Conservation (phyloP, 1,284 basidiomycete genomes). For the Tilletiopsis washingtonensis region DNA sequence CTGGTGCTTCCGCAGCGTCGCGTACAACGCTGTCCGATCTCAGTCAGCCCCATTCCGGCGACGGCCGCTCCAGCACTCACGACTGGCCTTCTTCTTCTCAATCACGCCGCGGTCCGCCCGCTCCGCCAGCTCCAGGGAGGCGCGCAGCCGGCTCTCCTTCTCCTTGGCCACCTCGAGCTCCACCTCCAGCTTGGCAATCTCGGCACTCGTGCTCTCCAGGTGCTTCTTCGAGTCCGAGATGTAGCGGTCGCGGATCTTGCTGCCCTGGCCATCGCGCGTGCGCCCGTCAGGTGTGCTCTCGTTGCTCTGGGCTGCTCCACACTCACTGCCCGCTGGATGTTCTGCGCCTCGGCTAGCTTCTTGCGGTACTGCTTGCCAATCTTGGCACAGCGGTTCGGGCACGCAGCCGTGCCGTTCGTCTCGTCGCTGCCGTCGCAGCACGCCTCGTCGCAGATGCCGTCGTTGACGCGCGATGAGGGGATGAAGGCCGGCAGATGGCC, state of each 20-base stretch:
- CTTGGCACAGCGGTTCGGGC: constrained; percentile 69
- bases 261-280: constrained; percentile 51
- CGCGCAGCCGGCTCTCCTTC: constrained; percentile 18
- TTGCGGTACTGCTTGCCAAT: constrained; percentile 65
- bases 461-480: constrained; percentile 75
- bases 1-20: constrained; percentile 65
- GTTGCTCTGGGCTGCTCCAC: background rate
- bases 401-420: constrained; percentile 53
- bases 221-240: constrained; percentile 64
- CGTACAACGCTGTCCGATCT: constrained; percentile 63
- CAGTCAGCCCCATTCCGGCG: too few species aligned
- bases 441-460: constrained; percentile 85
- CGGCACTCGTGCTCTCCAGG: constrained; percentile 50
- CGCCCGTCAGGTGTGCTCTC: background rate
- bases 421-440: constrained; percentile 99
- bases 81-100: constrained; percentile 65
- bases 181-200: constrained; percentile 50
- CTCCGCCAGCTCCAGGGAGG: constrained; percentile 22
- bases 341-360: constrained; percentile 62
- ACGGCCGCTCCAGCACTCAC: too few species aligned
- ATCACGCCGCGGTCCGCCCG: constrained; percentile 32
- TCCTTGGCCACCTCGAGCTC: constrained; percentile 59
- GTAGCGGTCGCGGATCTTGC: constrained; percentile 82
- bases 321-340: constrained; percentile 61
- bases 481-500: constrained; percentile 79